phyloP scores from a whole-genome alignment of 805 yeast genomes.

The Spathaspora girioi region DNA sequence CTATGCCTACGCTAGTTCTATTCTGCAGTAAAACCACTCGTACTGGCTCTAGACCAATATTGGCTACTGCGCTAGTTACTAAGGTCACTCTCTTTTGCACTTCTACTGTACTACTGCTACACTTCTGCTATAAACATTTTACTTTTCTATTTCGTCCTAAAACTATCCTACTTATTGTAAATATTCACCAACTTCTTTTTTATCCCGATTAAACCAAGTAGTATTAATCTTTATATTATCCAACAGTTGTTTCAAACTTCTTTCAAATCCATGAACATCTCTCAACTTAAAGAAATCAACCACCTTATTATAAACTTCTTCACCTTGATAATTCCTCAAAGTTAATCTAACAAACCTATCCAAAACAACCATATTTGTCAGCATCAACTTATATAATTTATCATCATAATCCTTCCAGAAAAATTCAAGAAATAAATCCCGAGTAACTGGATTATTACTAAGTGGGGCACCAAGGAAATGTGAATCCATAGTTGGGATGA shows the following conservation, averaged over 20 bases:
- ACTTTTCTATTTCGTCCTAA: neutral
- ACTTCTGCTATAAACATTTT: too few relatives aligned
- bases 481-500: conserved; percentile 57
- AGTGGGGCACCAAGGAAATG: conserved; percentile 48
- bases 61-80: too few relatives aligned
- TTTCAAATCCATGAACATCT: conserved; percentile 47
- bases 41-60: too few relatives aligned
- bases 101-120: too few relatives aligned
- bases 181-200: conserved; percentile 27
- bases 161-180: neutral
- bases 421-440: conserved; percentile 46
- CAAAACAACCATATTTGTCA: conserved; percentile 48
- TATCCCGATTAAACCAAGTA: conserved; percentile 49
- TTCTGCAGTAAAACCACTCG: too few relatives aligned
- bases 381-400: conserved; percentile 39
- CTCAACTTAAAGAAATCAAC: conserved; percentile 26
- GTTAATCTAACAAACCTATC: conserved; percentile 44
- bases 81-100: too few relatives aligned
- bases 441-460: conserved; percentile 42
- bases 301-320: conserved; percentile 28
- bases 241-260: conserved; percentile 52
- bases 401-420: conserved; percentile 46
- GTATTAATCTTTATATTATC: conserved; percentile 51
- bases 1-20: too few relatives aligned
- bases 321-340: conserved; percentile 37